A percentile compares a stretch with the other conserved stretches of the same genome.
These are phyloP conservation scores for Pichia scutulata DNA, from an alignment of 805 yeast genomes.

Conservation along the genomic window DNA sequence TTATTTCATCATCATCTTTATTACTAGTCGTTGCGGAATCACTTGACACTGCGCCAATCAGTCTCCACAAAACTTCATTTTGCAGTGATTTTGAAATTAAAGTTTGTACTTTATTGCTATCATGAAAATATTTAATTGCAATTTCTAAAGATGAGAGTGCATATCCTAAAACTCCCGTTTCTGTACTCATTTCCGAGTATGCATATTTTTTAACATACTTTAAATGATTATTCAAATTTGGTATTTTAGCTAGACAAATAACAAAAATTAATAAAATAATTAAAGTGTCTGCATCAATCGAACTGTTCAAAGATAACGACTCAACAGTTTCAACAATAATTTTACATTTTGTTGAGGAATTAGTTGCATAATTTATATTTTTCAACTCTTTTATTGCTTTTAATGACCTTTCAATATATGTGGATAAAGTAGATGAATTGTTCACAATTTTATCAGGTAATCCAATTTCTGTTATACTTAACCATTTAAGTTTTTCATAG, in stretches of 20 bases:
- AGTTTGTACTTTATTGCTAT: slow-evolving; percentile 28
- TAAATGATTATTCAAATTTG: slow-evolving; percentile 54
- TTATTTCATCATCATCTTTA: slow-evolving; percentile 15
- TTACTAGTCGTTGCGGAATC: slow-evolving; percentile 18
- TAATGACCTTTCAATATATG: slow-evolving; percentile 37
- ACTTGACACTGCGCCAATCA: slow-evolving; percentile 30
- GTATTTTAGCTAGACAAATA: slow-evolving; percentile 52
- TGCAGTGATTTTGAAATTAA: slow-evolving; percentile 29
- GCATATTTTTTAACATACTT: slow-evolving; percentile 57
- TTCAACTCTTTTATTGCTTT: slow-evolving; percentile 47
- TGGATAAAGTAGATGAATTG: slow-evolving; percentile 14
- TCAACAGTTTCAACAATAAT: slow-evolving; percentile 46
- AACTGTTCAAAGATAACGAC: slow-evolving; percentile 34
- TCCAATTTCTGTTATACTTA: slow-evolving; percentile 47
- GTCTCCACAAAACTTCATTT: slow-evolving; percentile 49
- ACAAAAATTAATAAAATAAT: slow-evolving; percentile 68
- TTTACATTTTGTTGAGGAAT: slow-evolving; percentile 40
- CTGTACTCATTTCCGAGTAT: slow-evolving; percentile 32
- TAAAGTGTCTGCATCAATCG: slow-evolving; percentile 75
- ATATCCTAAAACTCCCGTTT: slow-evolving; percentile 62
- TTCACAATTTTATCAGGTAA: slow-evolving; percentile 26
- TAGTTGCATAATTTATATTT: slow-evolving; percentile 37
- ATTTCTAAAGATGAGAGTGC: slow-evolving; percentile 81
- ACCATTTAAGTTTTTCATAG: slow-evolving; percentile 31
- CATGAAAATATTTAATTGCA: slow-evolving; percentile 56